phyloP scores from a whole-genome alignment of 306 rosid species.

The Crotalaria pallida region DNA sequence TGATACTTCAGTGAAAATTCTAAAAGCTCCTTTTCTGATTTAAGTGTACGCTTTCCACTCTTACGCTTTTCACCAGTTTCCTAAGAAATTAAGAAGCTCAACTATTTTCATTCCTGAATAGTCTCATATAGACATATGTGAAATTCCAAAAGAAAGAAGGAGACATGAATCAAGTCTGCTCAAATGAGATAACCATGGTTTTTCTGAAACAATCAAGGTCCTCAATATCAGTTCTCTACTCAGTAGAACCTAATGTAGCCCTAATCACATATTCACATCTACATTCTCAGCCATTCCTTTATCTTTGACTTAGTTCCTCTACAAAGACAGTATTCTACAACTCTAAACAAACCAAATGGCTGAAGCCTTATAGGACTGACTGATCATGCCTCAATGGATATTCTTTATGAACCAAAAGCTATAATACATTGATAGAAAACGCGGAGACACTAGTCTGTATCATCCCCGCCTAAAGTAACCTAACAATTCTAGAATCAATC shows the following conservation, averaged over 20 bases:
- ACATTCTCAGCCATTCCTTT: neutral
- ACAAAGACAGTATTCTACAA: neutral
- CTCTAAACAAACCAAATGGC: neutral
- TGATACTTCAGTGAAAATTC: conserved; percentile 88
- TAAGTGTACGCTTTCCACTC: conserved; percentile 65
- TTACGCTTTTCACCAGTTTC: conserved; percentile 76
- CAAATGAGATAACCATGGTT: no score
- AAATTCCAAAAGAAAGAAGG: neutral
- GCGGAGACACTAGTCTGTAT: neutral
- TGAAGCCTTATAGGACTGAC: neutral
- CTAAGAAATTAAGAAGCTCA: conserved; percentile 36
- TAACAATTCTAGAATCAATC: conserved; percentile 6
- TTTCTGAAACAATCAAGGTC: neutral
- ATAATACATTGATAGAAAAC: neutral
- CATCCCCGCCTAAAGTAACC: neutral
- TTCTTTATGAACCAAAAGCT: neutral
- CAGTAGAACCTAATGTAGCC: conserved; percentile 11
- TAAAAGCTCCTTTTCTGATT: conserved; percentile 85
- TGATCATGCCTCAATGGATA: conserved; percentile 9
- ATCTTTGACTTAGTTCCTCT: neutral
- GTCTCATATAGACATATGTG: neutral
- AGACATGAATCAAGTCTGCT: neutral
- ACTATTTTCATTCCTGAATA: conserved; percentile 4
- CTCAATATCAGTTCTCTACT: neutral
- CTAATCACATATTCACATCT: neutral